Evolutionary conservation across 2,329 filamentous ascomycete genomes (phyloP).

Genomic region (Cytospora chrysosperma): DNA sequence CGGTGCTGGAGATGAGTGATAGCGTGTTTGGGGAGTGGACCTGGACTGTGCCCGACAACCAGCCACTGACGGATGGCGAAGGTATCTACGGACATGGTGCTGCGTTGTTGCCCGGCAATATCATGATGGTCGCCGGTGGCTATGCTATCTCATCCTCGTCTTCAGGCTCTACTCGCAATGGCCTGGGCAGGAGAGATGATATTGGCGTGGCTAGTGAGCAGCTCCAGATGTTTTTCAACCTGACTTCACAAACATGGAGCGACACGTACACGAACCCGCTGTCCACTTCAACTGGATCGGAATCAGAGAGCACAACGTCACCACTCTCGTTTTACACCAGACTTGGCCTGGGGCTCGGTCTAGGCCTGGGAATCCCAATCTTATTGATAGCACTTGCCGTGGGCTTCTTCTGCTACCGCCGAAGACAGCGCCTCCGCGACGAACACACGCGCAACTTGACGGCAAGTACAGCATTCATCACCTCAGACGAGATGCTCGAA

Average conservation of each 20-base stretch:
- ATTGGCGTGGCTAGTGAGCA: slow-evolving; percentile 18
- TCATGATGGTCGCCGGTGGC: slow-evolving; percentile 68
- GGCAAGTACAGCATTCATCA: slow-evolving; percentile 20
- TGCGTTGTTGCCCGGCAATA: slow-evolving; percentile 61
- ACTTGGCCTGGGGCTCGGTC: slow-evolving; percentile 61
- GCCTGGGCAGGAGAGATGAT: slow-evolving; percentile 9
- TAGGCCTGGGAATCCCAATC: slow-evolving; percentile 62
- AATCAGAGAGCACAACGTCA: neutral
- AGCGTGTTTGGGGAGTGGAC: slow-evolving; percentile 69
- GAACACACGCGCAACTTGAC: slow-evolving; percentile 29
- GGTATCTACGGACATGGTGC: slow-evolving; percentile 65
- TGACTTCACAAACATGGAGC: slow-evolving; percentile 56
- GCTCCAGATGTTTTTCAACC: slow-evolving; percentile 51
- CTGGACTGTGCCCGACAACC: slow-evolving; percentile 62
- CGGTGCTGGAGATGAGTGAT: slow-evolving; percentile 70
- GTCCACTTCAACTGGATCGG: slow-evolving; percentile 11
- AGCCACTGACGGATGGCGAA: slow-evolving; percentile 39
- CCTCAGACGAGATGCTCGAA: slow-evolving; percentile 47
- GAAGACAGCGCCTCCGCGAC: slow-evolving; percentile 45
- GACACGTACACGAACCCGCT: slow-evolving; percentile 49
- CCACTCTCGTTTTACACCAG: slow-evolving; percentile 37
- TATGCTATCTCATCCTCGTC: slow-evolving; percentile 47
- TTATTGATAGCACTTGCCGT: slow-evolving; percentile 43
- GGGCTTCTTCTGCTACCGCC: slow-evolving; percentile 49
- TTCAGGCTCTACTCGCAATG: slow-evolving; percentile 16